Evolutionary conservation across 2,329 filamentous ascomycete species (phyloP).

Genomic region (Fusarium succisae): DNA sequence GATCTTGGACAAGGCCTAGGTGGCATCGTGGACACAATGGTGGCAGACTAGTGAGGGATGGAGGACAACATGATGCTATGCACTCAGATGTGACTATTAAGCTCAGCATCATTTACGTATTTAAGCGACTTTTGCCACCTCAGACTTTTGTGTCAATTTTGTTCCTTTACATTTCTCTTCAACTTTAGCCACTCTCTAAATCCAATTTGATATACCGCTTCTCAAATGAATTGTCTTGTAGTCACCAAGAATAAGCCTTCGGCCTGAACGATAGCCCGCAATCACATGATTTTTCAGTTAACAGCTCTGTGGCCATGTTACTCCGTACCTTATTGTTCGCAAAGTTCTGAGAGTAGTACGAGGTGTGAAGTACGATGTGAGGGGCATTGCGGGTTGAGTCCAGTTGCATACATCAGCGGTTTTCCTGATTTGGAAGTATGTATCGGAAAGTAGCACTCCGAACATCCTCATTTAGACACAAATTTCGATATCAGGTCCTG

Average conservation of each 20-base stretch:
- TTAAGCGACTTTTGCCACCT: background rate
- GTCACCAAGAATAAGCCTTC: too few species aligned
- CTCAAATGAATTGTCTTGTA: too few species aligned
- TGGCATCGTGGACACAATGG: too few species aligned
- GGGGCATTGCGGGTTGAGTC: background rate
- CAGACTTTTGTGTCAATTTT: background rate
- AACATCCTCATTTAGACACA: background rate
- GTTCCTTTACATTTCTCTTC: background rate
- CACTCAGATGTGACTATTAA: too few species aligned
- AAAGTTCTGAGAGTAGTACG: rapidly evolving
- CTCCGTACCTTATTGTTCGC: rapidly evolving
- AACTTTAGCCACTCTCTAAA: background rate
- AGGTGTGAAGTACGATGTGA: too few species aligned
- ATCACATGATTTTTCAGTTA: too few species aligned
- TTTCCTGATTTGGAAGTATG: background rate
- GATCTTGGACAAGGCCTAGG: background rate
- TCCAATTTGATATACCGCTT: too few species aligned
- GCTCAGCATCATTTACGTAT: background rate
- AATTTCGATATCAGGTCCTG: too few species aligned
- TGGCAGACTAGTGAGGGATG: background rate
- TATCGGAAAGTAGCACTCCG: background rate
- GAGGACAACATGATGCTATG: too few species aligned
- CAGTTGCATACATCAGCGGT: too few species aligned
- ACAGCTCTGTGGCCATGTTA: rapidly evolving
- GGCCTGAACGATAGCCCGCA: rapidly evolving